A percentile compares a stretch with the other conserved stretches of the same genome.
Conservation (phyloP, 192 early-diverging fungal species). For the Coemansia sp. region DNA sequence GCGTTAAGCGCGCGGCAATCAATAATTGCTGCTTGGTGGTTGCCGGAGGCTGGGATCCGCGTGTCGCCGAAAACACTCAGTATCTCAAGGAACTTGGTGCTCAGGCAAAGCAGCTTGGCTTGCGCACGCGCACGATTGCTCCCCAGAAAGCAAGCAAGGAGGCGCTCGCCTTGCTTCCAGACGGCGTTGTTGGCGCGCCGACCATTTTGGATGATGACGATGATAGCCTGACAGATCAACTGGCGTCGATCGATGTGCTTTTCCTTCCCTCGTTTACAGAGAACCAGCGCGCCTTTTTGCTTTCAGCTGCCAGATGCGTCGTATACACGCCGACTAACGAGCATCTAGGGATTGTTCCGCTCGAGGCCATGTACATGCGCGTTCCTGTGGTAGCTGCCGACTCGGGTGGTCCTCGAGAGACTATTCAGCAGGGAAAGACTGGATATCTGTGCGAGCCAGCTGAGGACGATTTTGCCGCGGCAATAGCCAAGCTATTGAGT, state of each 20-base stretch:
- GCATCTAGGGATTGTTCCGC: conserved; percentile 96
- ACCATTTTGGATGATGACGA: conserved; percentile 13
- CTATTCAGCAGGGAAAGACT: conserved; percentile 69
- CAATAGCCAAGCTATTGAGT: conserved; percentile 59
- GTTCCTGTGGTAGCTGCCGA: conserved; percentile 88
- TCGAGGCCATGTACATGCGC: conserved; percentile 91
- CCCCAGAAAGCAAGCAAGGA: conserved; percentile 15
- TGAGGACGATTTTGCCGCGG: conserved; percentile 65
- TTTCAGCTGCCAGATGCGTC: conserved; percentile 63
- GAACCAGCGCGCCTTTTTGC: conserved; percentile 71
- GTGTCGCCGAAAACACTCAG: conserved; percentile 86
- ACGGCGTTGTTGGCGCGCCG: conserved; percentile 14
- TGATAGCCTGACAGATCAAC: conserved; percentile 4
- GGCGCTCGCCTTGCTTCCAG: conserved; percentile 21
- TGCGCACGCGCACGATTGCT: conserved; percentile 40
- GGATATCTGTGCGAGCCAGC: conserved; percentile 73
- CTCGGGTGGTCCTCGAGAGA: conserved; percentile 86
- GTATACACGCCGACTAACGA: conserved; percentile 93
- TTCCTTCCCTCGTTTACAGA: conserved; percentile 91
- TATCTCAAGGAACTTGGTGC: conserved; percentile 71
- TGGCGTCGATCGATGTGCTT: conserved; percentile 63
- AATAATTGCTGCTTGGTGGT: conserved; percentile 62
- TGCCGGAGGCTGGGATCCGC: conserved; percentile 88
- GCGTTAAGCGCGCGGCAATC: background rate
- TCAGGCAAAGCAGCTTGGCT: conserved; percentile 52